Conservation (phyloP, 2,329 filamentous ascomycete genomes). For the Acrodontium crateriforme region DNA sequence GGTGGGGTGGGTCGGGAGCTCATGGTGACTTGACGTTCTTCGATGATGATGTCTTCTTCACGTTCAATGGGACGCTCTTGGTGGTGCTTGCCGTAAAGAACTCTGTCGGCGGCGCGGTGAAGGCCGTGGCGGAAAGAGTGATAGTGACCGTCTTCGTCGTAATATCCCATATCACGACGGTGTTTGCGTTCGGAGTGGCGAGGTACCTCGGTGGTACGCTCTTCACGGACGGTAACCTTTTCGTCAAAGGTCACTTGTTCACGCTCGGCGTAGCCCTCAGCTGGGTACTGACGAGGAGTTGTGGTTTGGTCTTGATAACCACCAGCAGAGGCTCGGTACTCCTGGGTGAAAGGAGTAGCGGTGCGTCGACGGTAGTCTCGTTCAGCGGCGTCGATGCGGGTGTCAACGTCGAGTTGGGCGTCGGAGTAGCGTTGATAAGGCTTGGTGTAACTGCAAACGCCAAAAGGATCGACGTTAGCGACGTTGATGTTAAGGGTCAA, state of each 20-base stretch:
- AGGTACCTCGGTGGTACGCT: slow-evolving; percentile 38
- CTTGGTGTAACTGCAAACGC: slow-evolving; percentile 43
- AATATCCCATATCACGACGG: slow-evolving; percentile 60
- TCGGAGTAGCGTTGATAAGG: slow-evolving; percentile 45
- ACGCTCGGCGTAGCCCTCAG: slow-evolving; percentile 26
- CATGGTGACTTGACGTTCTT: slow-evolving; percentile 34
- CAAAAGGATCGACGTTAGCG: slow-evolving; percentile 11
- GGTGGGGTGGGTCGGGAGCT: slow-evolving; percentile 29
- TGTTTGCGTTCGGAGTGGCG: slow-evolving; percentile 19
- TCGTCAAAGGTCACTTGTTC: slow-evolving; percentile 23
- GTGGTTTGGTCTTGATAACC: slow-evolving; percentile 29
- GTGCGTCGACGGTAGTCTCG: slow-evolving; percentile 31
- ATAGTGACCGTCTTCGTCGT: slow-evolving; percentile 66
- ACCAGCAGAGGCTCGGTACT: slow-evolving; percentile 22
- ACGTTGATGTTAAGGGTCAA: slow-evolving; percentile 6
- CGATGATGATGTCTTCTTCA: slow-evolving; percentile 34
- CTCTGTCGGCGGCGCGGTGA: slow-evolving; percentile 50
- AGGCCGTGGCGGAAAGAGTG: slow-evolving; percentile 61
- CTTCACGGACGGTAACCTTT: slow-evolving; percentile 37
- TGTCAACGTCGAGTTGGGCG: slow-evolving; percentile 52
- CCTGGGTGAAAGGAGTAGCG: slow-evolving; percentile 22
- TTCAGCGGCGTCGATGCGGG: slow-evolving; percentile 42
- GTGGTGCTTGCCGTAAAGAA: slow-evolving; percentile 39
- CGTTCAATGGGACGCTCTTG: slow-evolving; percentile 26
- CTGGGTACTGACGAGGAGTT: slow-evolving; percentile 23